Evolutionary conservation across 2,329 filamentous ascomycete genomes (phyloP).

Genomic region (Venturia aucupariae): DNA sequence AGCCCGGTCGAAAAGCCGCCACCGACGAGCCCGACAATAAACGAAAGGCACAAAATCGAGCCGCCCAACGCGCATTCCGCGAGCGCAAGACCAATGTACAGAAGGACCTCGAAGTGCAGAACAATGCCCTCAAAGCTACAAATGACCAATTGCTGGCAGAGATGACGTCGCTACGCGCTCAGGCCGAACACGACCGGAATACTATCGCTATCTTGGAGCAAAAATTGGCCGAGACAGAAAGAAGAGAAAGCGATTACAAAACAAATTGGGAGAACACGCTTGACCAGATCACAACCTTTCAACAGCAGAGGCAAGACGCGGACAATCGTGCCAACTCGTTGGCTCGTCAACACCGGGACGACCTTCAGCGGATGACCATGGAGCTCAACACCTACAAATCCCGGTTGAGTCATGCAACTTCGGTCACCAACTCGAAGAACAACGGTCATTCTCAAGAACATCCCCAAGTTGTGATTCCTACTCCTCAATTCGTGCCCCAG

Average conservation of each 20-base stretch:
- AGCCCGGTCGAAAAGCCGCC: conserved; percentile 83
- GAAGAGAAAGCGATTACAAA: not conserved
- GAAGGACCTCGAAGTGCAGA: conserved; percentile 45
- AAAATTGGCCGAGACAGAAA: not conserved
- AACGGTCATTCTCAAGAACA: not conserved
- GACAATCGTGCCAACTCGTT: not conserved
- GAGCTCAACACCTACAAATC: conserved; percentile 4
- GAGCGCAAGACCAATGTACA: conserved; percentile 80
- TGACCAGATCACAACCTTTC: not conserved
- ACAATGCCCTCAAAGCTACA: not conserved
- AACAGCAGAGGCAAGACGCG: not conserved
- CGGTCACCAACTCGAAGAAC: not conserved
- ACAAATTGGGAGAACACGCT: not conserved
- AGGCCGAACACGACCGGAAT: not conserved
- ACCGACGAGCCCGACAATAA: conserved; percentile 89
- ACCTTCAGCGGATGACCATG: not conserved
- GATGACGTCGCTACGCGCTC: not conserved
- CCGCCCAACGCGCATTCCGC: conserved; percentile 82
- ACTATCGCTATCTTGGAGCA: not conserved
- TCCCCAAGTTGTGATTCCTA: not conserved
- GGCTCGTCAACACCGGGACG: not conserved
- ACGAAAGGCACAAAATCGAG: conserved; percentile 87
- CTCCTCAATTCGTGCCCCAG: not conserved
- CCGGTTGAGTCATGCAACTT: not conserved
- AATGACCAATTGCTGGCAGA: conserved; percentile 6